Evolutionary conservation across 2,329 filamentous ascomycete species (phyloP), one percentile per base, ranked within the genome.

Genomic region (Colletotrichum sansevieriae): DNA sequence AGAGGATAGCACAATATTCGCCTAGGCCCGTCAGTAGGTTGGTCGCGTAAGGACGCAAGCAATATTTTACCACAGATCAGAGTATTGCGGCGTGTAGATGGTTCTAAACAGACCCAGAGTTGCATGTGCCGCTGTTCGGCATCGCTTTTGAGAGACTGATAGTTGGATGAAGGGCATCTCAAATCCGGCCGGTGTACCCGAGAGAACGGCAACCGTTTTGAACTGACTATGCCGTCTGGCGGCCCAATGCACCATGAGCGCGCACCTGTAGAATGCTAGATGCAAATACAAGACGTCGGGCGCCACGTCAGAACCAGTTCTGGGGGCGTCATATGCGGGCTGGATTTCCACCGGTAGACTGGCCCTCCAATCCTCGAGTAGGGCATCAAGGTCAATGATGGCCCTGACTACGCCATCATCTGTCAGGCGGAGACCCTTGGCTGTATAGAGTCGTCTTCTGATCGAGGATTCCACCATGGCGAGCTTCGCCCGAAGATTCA

Each of bases 401-500:
- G 66, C 44, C 35, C 63, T 65, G 22, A 59, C 43, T 22, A 70
- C 35, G 11, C 63, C 62, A 11, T 54, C 52, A 18, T 68, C 62
- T 3, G 43, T 22, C 3, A 58, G 57, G 9, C 51, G 61, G 12
- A 71, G 66, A 12, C 66, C 57, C 37, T 70, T 70, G 5, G 69
- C 66, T 4, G 65, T 66, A 44, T 70, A 71, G 4, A 71, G 47
- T 8, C 61, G 62, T 59, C 57, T 46, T 8, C 56, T 55, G 15
- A 71, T 52, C 8, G 59, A 65, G 9, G 69, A 70, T 33, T 71
- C 61, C 5, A 71, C 63, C 44, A 64, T 71, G n/a, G 69, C 69
- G 3, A 71, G 69, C 58, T 71, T 60, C 3, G 66, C 61, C 13
- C 69, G 65, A 12, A 58, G 37, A 9, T 57, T 65, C 11, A 71